Conservation (phyloP, 352 stramenopile species). For the Globisporangium rhizosaccharum region DNA sequence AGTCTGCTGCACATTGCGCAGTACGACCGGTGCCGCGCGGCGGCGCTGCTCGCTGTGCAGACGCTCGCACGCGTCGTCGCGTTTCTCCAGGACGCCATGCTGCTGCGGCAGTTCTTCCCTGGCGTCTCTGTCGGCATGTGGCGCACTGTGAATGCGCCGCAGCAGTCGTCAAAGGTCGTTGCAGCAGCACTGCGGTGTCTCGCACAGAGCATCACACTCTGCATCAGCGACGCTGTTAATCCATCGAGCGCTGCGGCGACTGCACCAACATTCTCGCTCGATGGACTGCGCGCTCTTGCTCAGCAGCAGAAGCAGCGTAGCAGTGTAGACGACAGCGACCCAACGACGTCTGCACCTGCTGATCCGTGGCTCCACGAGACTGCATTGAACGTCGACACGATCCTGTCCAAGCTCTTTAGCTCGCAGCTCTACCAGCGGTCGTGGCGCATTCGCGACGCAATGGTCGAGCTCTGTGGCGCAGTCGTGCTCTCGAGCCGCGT, state of each 20-base stretch:
- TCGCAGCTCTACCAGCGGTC: constrained; percentile 29
- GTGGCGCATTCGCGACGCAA: constrained; percentile 54
- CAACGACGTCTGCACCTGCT: background rate
- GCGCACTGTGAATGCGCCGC: constrained; percentile 54
- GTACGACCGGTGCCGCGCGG: constrained; percentile 37
- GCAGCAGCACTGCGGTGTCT: constrained; percentile 60
- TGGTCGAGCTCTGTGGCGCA: constrained; percentile 54
- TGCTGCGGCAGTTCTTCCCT: constrained; percentile 65
- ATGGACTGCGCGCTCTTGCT: constrained; percentile 6
- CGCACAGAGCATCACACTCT: constrained; percentile 23
- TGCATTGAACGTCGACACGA: constrained; percentile 53
- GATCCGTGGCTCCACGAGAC: constrained; percentile 54
- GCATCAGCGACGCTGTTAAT: constrained; percentile 22
- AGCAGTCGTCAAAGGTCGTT: constrained; percentile 61
- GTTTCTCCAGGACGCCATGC: constrained; percentile 30
- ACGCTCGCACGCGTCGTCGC: constrained; percentile 31
- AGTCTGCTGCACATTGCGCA: constrained; percentile 56
- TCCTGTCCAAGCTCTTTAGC: constrained; percentile 57
- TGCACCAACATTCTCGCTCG: constrained; percentile 13
- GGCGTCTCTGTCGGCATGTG: constrained; percentile 60
- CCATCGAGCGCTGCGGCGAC: background rate
- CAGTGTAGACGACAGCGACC: background rate
- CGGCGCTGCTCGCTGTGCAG: constrained; percentile 32
- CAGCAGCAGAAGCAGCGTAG: constrained; percentile 4
- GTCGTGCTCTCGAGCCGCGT: constrained; percentile 49